A percentile compares a stretch with the other conserved stretches of the same genome.
These are phyloP conservation scores for Citrus australasica DNA, from an alignment of 345 rosid genomes.

Conservation along the genomic window DNA sequence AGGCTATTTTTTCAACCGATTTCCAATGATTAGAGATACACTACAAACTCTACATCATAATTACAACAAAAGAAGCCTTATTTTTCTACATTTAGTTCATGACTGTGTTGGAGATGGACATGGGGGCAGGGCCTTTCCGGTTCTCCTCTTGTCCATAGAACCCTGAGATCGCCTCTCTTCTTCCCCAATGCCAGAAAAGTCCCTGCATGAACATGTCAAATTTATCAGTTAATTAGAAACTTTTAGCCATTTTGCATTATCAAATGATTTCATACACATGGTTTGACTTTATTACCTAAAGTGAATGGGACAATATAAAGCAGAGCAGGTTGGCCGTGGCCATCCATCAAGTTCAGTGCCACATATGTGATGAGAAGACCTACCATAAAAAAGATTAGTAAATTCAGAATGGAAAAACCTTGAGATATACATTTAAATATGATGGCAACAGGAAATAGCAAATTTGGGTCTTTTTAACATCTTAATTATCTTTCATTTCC, in stretches of 20 bases:
- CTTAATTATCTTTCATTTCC: neutral
- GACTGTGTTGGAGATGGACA: slow-evolving; percentile 30
- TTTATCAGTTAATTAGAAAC: neutral
- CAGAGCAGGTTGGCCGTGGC: slow-evolving; percentile 95
- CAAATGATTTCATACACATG: neutral
- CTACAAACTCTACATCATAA: slow-evolving; percentile 13
- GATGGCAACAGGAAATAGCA: no score
- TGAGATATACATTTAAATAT: no score
- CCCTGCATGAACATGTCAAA: slow-evolving; percentile 39
- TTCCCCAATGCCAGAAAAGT: slow-evolving; percentile 64
- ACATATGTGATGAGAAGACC: slow-evolving; percentile 94
- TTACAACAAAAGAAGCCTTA: slow-evolving; percentile 4
- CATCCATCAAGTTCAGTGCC: slow-evolving; percentile 91
- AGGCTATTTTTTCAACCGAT: slow-evolving; percentile 3
- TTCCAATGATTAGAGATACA: slow-evolving; percentile 3
- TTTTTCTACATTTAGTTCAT: slow-evolving; percentile 14
- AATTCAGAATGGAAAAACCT: neutral
- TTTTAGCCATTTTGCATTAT: neutral
- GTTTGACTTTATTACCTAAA: slow-evolving; percentile 48
- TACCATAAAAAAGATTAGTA: slow-evolving; percentile 21
- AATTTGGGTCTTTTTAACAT: neutral
- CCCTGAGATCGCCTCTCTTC: slow-evolving; percentile 68
- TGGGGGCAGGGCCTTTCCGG: slow-evolving; percentile 82
- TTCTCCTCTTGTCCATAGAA: slow-evolving; percentile 81
- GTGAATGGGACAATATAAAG: slow-evolving; percentile 95